These are phyloP conservation scores for Prototheca cutis DNA, from an alignment of 163 green algal species.

Conservation along the genomic window DNA sequence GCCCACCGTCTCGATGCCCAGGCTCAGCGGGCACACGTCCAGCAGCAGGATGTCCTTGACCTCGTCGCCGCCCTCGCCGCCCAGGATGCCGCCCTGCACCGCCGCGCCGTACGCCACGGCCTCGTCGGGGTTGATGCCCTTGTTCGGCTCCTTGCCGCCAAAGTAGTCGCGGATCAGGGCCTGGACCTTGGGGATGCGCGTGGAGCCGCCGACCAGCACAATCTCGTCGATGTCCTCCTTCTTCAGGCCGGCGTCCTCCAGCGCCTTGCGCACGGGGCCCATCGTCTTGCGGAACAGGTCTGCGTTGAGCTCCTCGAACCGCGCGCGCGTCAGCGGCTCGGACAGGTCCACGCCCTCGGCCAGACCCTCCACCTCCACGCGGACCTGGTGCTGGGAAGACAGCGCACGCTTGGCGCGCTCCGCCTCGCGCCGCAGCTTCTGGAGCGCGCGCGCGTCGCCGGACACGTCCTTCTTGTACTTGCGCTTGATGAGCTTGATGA, in stretches of 20 bases:
- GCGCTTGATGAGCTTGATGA: slow-evolving; percentile 88
- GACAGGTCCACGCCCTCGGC: slow-evolving; percentile 78
- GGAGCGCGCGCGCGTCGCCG: slow-evolving; percentile 74
- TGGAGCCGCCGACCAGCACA: slow-evolving; percentile 95
- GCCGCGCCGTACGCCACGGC: slow-evolving; percentile 95
- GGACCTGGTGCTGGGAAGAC: slow-evolving; percentile 88
- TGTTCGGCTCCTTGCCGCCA: slow-evolving; percentile 96
- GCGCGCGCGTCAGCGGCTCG: slow-evolving; percentile 85
- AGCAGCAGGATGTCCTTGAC: slow-evolving; percentile 87
- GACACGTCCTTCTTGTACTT: slow-evolving; percentile 83
- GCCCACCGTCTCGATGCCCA: slow-evolving; percentile 98
- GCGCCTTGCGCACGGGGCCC: slow-evolving; percentile 85
- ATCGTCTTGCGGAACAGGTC: slow-evolving; percentile 99
- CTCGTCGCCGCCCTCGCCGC: slow-evolving; percentile 66
- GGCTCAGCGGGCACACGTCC: slow-evolving; percentile 88
- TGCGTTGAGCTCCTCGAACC: slow-evolving; percentile 98
- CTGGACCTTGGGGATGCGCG: slow-evolving; percentile 98
- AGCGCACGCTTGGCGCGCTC: slow-evolving; percentile 96
- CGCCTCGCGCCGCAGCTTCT: slow-evolving; percentile 92
- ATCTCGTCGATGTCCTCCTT: slow-evolving; percentile 97
- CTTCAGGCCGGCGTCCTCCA: slow-evolving; percentile 78
- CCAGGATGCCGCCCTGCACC: slow-evolving; percentile 89
- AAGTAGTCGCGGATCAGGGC: slow-evolving; percentile 93
- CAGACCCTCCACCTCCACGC: slow-evolving; percentile 83
- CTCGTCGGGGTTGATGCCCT: slow-evolving; percentile 98